A percentile compares a stretch with the other conserved stretches of the same genome.
Evolutionary conservation across 1,139 yeast genomes (phyloP).

Genomic region (Diutina neorugosa): DNA sequence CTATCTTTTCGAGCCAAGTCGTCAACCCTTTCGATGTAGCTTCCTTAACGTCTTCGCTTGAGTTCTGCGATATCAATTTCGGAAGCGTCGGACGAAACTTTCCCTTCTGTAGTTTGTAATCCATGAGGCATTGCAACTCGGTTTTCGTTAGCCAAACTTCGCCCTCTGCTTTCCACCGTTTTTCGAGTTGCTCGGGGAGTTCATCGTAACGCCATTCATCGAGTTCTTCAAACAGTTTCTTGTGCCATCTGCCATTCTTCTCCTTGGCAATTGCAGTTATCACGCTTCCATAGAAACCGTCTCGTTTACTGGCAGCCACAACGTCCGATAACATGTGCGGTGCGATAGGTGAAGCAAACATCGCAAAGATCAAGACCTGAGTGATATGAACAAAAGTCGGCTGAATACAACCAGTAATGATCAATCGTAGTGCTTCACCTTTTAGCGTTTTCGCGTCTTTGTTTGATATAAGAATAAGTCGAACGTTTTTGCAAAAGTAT

Average conservation of each 20-base stretch:
- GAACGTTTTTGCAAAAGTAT: too few relatives aligned
- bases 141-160: constrained; percentile 20
- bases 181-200: constrained; percentile 16
- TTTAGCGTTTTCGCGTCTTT: too few relatives aligned
- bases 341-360: neutral
- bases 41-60: constrained; percentile 14
- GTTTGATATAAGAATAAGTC: too few relatives aligned
- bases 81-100: constrained; percentile 33
- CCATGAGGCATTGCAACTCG: constrained; percentile 30
- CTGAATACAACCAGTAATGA: too few relatives aligned
- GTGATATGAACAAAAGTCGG: neutral
- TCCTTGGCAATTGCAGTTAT: neutral
- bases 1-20: constrained; percentile 12
- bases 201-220: constrained; percentile 22
- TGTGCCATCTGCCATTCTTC: neutral
- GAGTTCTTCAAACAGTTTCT: constrained; percentile 15
- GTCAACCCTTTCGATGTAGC: constrained; percentile 20
- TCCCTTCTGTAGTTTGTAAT: constrained; percentile 40
- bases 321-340: neutral
- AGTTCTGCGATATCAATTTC: constrained; percentile 28
- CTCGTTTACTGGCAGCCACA: neutral
- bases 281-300: neutral
- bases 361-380: neutral
- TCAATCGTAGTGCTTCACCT: too few relatives aligned
- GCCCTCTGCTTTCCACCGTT: constrained; percentile 10